Conservation (phyloP, 1,139 yeast species). For the Blastobotrys elegans region DNA sequence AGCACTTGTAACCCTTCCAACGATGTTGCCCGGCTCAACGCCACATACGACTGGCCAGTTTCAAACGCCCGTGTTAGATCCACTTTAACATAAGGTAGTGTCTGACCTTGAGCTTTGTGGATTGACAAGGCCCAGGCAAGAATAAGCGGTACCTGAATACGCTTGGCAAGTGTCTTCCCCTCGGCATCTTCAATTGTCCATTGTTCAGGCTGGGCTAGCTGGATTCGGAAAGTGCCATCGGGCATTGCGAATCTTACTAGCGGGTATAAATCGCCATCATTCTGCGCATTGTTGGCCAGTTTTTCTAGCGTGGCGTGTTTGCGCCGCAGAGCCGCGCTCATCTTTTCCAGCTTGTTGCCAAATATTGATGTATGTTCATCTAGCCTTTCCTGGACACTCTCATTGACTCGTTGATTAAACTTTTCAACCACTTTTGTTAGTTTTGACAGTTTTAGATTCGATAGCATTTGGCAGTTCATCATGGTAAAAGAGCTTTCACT, state of each 20-base stretch:
- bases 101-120: constrained; percentile 96
- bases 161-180: constrained; percentile 47
- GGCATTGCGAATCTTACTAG: constrained; percentile 69
- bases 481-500: constrained; percentile 45
- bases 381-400: background rate
- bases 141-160: constrained; percentile 67
- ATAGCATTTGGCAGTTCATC: constrained; percentile 18
- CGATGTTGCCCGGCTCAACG: constrained; percentile 78
- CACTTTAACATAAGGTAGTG: constrained; percentile 74
- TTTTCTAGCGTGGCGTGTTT: constrained; percentile 18
- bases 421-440: constrained; percentile 5
- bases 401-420: background rate
- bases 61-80: constrained; percentile 77
- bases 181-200: constrained; percentile 64
- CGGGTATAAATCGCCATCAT: constrained; percentile 44
- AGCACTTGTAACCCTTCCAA: constrained; percentile 74
- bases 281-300: constrained; percentile 15
- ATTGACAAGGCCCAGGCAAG: constrained; percentile 95
- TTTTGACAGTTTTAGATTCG: background rate
- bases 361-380: constrained; percentile 5
- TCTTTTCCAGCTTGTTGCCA: constrained; percentile 7
- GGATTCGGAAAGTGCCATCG: constrained; percentile 66
- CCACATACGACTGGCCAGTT: constrained; percentile 94
- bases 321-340: constrained; percentile 7
- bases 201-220: constrained; percentile 67